Percentiles rank a stretch among this genome's conserved stretches.
Evolutionary conservation across 306 rosid species (phyloP).

Genomic region (Prosopis cineraria): DNA sequence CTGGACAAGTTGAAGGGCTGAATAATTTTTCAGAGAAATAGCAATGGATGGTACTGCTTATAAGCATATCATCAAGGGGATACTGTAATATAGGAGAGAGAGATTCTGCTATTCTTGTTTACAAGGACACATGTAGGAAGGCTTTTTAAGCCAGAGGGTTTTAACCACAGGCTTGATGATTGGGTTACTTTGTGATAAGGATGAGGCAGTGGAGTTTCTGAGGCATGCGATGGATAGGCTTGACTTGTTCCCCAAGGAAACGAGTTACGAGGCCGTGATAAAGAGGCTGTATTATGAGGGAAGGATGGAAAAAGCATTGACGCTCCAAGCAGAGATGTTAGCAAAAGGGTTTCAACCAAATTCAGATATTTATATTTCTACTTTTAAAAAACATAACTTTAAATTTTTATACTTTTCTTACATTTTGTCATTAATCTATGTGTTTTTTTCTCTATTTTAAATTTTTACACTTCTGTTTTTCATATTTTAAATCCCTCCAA

Average conservation of each 20-base stretch:
- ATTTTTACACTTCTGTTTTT: too few relatives aligned
- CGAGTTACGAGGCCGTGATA: conserved; percentile 64
- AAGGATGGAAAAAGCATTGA: conserved; percentile 65
- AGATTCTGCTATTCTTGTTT: conserved; percentile 64
- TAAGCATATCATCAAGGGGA: conserved; percentile 65
- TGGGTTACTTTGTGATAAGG: conserved; percentile 49
- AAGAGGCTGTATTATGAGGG: conserved; percentile 61
- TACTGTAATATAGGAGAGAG: conserved; percentile 56
- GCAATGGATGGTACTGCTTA: conserved; percentile 53
- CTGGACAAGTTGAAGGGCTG: conserved; percentile 65
- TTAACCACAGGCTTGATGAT: conserved; percentile 50
- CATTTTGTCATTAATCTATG: too few relatives aligned
- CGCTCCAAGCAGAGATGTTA: conserved; percentile 86
- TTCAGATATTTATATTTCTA: too few relatives aligned
- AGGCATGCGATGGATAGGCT: conserved; percentile 39
- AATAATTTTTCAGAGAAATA: conserved; percentile 71
- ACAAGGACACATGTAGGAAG: conserved; percentile 64
- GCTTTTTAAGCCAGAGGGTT: conserved; percentile 58
- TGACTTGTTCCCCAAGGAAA: conserved; percentile 50
- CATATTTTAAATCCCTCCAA: too few relatives aligned
- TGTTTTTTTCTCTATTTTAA: too few relatives aligned
- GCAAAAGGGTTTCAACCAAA: conserved; percentile 66
- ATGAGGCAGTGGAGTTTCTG: conserved; percentile 54
- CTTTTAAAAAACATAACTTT: too few relatives aligned
- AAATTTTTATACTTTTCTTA: too few relatives aligned